phyloP scores from a whole-genome alignment of 441 rosid species.

The Bruguiera hainesii region DNA sequence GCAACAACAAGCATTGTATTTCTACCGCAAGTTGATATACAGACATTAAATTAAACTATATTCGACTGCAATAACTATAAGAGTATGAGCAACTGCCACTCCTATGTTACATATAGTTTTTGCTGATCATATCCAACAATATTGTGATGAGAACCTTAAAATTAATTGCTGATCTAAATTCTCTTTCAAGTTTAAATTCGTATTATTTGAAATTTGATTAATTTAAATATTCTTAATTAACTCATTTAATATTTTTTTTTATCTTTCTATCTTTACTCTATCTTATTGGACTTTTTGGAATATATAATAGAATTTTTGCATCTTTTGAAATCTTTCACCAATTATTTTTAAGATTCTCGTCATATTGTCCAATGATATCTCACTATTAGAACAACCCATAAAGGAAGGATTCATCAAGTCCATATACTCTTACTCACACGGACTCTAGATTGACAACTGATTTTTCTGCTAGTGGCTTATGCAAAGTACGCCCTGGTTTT shows the following conservation, averaged over 20 bases:
- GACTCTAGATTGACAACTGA: conserved; percentile 59
- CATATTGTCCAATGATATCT: conserved; percentile 70
- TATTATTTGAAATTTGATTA: too few species aligned
- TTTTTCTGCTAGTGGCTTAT: conserved; percentile 43
- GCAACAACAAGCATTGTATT: neutral
- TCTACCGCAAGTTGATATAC: neutral
- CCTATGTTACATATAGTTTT: conserved; percentile 51
- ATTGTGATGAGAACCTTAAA: neutral
- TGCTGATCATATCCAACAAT: conserved; percentile 93
- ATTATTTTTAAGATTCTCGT: too few species aligned
- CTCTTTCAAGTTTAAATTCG: too few species aligned
- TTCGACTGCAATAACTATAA: conserved; percentile 10
- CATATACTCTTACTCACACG: conserved; percentile 89
- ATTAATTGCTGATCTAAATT: too few species aligned
- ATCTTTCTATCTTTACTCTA: too few species aligned
- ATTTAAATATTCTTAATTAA: too few species aligned
- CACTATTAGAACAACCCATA: conserved; percentile 32
- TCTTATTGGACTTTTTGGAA: too few species aligned
- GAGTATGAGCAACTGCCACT: neutral
- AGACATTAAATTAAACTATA: conserved; percentile 8
- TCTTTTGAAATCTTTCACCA: too few species aligned
- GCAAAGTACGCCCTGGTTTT: conserved; percentile 37
- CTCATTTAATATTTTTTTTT: too few species aligned
- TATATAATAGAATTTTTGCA: too few species aligned
- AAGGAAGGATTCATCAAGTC: conserved; percentile 50